Evolutionary conservation across 176 grass and related monocot genomes (phyloP).

Genomic region (Lolium perenne): DNA sequence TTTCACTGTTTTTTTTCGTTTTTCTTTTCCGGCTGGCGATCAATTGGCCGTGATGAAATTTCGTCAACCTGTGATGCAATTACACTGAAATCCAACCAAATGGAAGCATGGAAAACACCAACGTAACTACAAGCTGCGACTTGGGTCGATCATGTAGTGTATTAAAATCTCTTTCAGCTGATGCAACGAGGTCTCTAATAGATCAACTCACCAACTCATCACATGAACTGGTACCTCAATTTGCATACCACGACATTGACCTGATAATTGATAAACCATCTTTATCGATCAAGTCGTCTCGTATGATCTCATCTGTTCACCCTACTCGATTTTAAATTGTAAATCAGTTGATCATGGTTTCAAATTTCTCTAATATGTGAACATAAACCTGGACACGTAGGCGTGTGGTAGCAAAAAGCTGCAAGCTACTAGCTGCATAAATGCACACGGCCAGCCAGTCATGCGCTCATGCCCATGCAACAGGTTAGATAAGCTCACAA

Average conservation of each 20-base stretch:
- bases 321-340: neutral
- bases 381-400: neutral
- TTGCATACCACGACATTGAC: neutral
- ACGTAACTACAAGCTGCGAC: neutral
- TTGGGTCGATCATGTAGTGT: neutral
- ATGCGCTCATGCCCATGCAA: conserved; percentile 33
- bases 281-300: neutral
- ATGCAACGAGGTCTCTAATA: neutral
- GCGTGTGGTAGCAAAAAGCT: neutral
- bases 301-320: conserved; percentile 1
- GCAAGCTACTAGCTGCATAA: neutral
- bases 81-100: neutral
- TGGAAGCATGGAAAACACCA: neutral
- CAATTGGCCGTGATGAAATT: neutral
- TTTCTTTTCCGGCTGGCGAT: neutral
- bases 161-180: neutral
- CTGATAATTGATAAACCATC: neutral
- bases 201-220: neutral
- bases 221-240: neutral
- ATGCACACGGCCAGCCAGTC: neutral
- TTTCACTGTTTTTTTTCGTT: too few species aligned
- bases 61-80: neutral
- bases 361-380: neutral
- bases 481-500: conserved; percentile 18
- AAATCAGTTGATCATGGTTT: neutral